Base-by-base conservation (phyloP, 2,329 filamentous ascomycete genomes). In the Ciborinia camelliae region DNA sequence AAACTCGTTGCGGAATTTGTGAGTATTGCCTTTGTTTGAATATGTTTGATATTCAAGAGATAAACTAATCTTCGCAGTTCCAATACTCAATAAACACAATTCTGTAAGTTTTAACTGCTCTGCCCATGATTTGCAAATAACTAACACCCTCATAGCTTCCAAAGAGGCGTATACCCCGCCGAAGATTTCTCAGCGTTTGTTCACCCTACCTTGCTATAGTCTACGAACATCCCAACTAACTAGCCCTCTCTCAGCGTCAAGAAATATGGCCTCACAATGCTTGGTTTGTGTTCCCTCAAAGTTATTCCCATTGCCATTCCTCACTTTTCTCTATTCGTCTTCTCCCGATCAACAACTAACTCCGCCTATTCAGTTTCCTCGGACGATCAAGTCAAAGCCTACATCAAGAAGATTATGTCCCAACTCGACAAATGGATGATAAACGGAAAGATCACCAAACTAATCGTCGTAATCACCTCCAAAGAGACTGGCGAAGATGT, bases 11-110 rank as follows among this genome's bases (percentile, higher is more conserved):
- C 94, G 52, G 95, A 99, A 81, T 99, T 99, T 77, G 92, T 96
- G 81, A 77, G 90, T 84, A 39, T 12, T 28, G 14, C 10, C 9
- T 35, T 15, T n/a, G 4, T 12, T 39, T 8, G 20, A 55, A 10
- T n/a, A n/a, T n/a, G n/a, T n/a, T n/a, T n/a, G n/a, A n/a, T n/a
- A n/a, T 10, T 7, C 20, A 23, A 20, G 55, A 23, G 45, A 1
- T 9, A 9, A 50, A 63, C 63, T 74, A 59, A 73, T 67, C 59
- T 35, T 39, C 39, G 9, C 73, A 90, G 86, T 99, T 99, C 75
- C 92, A 99, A 82, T 99, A 97, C 78, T 97, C 92, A 1, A 97
- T 98, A 75, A 95, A 99, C 75, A 96, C 93, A 0, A 98, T 99
- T 66, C 82, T 99, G 87, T 95, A 83, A 73, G 86, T 73, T 26